Conservation (phyloP, 2,329 filamentous ascomycete species). For the Proliferodiscus dingleyae region DNA sequence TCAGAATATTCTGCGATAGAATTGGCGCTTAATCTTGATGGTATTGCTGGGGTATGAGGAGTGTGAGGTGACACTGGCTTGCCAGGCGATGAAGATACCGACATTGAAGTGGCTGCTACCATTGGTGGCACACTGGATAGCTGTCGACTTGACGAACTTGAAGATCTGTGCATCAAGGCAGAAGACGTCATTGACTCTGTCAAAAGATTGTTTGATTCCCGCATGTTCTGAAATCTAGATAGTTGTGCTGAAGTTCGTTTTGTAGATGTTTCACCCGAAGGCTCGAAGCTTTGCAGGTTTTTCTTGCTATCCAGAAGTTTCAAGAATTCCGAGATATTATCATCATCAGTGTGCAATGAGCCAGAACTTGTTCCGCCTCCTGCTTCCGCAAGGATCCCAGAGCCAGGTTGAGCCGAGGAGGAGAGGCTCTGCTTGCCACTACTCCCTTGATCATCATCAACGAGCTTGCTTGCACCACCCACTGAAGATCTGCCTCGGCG, state of each 20-base stretch:
- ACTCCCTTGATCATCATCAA: slow-evolving; percentile 69
- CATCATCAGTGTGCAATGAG: slow-evolving; percentile 71
- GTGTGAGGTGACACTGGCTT: slow-evolving; percentile 88
- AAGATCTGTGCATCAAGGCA: slow-evolving; percentile 76
- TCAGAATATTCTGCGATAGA: slow-evolving; percentile 68
- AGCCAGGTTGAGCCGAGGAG: slow-evolving; percentile 67
- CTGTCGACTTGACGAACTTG: slow-evolving; percentile 63
- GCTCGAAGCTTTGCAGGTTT: slow-evolving; percentile 75
- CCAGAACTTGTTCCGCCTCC: slow-evolving; percentile 63
- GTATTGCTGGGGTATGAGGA: slow-evolving; percentile 88
- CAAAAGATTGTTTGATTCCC: slow-evolving; percentile 80
- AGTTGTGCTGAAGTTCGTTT: slow-evolving; percentile 75
- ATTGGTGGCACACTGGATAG: slow-evolving; percentile 60
- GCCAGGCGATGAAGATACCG: slow-evolving; percentile 81
- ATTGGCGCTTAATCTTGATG: slow-evolving; percentile 87
- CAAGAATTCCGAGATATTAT: slow-evolving; percentile 90
- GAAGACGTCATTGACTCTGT: slow-evolving; percentile 94
- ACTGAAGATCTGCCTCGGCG: slow-evolving; percentile 73
- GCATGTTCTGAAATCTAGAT: slow-evolving; percentile 81
- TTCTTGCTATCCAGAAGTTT: slow-evolving; percentile 84
- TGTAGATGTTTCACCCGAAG: slow-evolving; percentile 62
- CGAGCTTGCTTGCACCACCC: slow-evolving; percentile 60
- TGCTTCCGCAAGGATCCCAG: slow-evolving; percentile 69
- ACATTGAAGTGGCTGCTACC: slow-evolving; percentile 67
- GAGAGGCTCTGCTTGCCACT: slow-evolving; percentile 78